Evolutionary conservation across 2,329 filamentous ascomycete genomes (phyloP), one percentile per base, ranked within the genome.

Genomic region (Epichloe glyceriae): DNA sequence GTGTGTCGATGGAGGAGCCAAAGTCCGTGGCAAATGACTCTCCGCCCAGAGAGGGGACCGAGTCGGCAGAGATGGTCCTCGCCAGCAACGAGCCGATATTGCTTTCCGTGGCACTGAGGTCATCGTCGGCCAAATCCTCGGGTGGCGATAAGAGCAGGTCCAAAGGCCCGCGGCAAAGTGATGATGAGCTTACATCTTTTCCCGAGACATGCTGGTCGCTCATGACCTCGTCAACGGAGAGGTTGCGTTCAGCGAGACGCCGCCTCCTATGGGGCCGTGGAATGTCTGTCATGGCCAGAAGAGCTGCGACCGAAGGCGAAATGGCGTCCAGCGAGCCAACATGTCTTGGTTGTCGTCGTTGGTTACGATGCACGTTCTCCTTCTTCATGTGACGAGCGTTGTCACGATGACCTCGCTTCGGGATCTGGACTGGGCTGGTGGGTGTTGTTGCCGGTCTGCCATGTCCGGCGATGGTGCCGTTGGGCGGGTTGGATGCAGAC

Each of bases 281-380:
- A 47, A 84, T 84, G 54, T 72, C 75, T 33, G 80, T 84, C 49
- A 80, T 70, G 34, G 80, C 80, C 35, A 84, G 68, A 30, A 84
- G 67, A 12, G 78, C 78, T 5, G 78, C 78, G 30, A 83, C 73
- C 0, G 79, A 80, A 0, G 79, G 73, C 5, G 80, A 75, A 20
- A 83, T 69, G 15, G 71, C 67, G 52, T 80, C 76, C 5, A 76
- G 72, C 1, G 73, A 73, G 60, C 75, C 73, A 2, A 68, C 63
- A 50, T 75, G 70, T 52, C 64, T 67, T 8, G 64, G 62, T 40
- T 64, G 58, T 44, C 58, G 57, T 39, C 64, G 64, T 42, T 67
- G 66, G 47, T 70, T 63, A 44, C 66, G 66, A 47, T 70, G 66
- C 26, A 61, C 62, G 52, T 67, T 62, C 48, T 67, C 64, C 39